Conservation (phyloP, 2,329 filamentous ascomycete genomes). For the Colletotrichum graminicola region DNA sequence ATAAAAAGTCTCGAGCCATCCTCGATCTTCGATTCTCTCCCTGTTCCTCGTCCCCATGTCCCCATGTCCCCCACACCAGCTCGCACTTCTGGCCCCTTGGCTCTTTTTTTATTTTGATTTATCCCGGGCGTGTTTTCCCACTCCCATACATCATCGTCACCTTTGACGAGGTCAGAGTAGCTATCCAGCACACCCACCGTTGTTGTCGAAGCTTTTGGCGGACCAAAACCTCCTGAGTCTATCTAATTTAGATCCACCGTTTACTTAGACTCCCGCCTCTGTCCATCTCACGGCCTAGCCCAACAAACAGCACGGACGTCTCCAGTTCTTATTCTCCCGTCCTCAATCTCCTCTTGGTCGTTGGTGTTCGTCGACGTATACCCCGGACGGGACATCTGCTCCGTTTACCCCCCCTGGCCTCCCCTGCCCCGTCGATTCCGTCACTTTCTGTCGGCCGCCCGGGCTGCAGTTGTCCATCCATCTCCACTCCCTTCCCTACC, state of each 20-base stretch:
- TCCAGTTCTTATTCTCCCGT: not conserved
- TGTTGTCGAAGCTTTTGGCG: slow-evolving; percentile 11
- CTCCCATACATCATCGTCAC: not conserved
- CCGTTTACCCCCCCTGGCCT: slow-evolving; percentile 18
- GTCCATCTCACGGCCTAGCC: slow-evolving; percentile 8
- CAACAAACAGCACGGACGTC: slow-evolving; percentile 8
- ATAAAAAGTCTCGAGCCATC: slow-evolving; percentile 25
- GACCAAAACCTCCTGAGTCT: slow-evolving; percentile 38
- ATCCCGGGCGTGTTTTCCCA: slow-evolving; percentile 1
- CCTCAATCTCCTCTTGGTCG: not conserved
- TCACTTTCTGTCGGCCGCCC: slow-evolving; percentile 21
- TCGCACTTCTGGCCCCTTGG: slow-evolving; percentile 3
- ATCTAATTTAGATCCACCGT: not conserved
- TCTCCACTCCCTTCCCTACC: not conserved
- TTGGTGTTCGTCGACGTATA: not conserved
- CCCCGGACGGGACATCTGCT: slow-evolving; percentile 32
- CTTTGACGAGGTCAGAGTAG: not conserved
- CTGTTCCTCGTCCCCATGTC: slow-evolving; percentile 27
- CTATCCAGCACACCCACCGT: not conserved
- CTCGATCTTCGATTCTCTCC: slow-evolving; percentile 25
- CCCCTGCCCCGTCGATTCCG: slow-evolving; percentile 27
- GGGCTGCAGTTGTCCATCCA: slow-evolving; percentile 16
- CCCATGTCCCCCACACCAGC: slow-evolving; percentile 30
- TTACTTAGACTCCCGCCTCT: not conserved
- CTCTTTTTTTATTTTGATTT: slow-evolving; percentile 39